Conservation (phyloP, 108 stramenopile genomes). For the Pinguiococcus pyrenoidosus region DNA sequence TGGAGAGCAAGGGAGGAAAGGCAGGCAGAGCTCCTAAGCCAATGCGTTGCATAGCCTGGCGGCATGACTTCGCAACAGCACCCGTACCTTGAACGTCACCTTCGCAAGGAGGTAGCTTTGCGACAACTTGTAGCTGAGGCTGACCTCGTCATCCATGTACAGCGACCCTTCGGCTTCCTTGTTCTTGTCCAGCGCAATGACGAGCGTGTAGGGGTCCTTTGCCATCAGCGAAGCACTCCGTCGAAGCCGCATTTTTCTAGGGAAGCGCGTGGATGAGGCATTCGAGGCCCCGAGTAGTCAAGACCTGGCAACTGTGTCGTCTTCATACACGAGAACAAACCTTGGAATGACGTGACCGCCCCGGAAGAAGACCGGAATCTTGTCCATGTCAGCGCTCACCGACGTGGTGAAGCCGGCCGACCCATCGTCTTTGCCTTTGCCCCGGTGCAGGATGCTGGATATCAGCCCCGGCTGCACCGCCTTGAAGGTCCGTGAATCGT, state of each 20-base stretch:
- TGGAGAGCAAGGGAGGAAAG: background rate
- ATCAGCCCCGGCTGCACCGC: too few relatives aligned
- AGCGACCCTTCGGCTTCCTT: constrained; percentile 58
- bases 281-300: too few relatives aligned
- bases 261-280: too few relatives aligned
- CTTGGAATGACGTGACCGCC: constrained; percentile 73
- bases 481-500: too few relatives aligned
- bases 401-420: constrained; percentile 7
- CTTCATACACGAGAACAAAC: too few relatives aligned
- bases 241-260: constrained; percentile 80
- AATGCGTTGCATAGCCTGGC: constrained; percentile 7
- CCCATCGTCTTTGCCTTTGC: constrained; percentile 16
- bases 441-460: too few relatives aligned
- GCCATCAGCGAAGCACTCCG: constrained; percentile 70
- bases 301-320: too few relatives aligned
- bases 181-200: constrained; percentile 61
- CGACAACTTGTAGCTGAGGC: constrained; percentile 44
- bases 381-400: constrained; percentile 65
- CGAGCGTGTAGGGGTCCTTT: constrained; percentile 89
- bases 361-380: constrained; percentile 75
- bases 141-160: constrained; percentile 92
- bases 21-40: constrained; percentile 2
- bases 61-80: background rate
- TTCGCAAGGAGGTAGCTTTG: constrained; percentile 1
- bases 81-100: constrained; percentile 15